Percentiles rank a stretch among this genome's conserved stretches.
Evolutionary conservation across 805 yeast genomes (phyloP).

Genomic region (Metschnikowia continentalis): DNA sequence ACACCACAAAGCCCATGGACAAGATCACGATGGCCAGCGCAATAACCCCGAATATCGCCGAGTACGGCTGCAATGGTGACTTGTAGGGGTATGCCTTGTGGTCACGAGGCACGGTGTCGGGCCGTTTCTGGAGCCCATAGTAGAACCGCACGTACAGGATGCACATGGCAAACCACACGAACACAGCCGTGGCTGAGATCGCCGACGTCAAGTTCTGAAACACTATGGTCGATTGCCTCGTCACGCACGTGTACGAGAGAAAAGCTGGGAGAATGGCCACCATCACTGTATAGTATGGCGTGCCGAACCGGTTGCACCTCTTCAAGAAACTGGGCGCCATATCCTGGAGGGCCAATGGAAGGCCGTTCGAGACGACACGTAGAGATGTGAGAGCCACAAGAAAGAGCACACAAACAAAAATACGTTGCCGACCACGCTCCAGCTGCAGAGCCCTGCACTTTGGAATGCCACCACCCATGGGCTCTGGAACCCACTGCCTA

Average conservation of each 20-base stretch:
- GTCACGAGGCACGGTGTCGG: slow-evolving; percentile 61
- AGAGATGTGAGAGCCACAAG: slow-evolving; percentile 43
- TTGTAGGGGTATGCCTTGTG: slow-evolving; percentile 64
- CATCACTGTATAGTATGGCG: slow-evolving; percentile 68
- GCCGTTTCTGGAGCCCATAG: slow-evolving; percentile 55
- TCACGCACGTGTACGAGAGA: slow-evolving; percentile 57
- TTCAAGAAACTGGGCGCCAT: slow-evolving; percentile 60
- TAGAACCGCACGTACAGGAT: slow-evolving; percentile 60
- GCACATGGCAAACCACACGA: slow-evolving; percentile 78
- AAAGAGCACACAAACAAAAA: slow-evolving; percentile 45
- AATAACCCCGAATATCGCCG: slow-evolving; percentile 58
- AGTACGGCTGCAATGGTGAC: slow-evolving; percentile 66
- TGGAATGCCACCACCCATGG: slow-evolving; percentile 45
- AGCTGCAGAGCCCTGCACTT: slow-evolving; percentile 33
- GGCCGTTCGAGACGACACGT: slow-evolving; percentile 40
- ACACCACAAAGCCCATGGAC: slow-evolving; percentile 60
- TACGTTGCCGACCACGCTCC: slow-evolving; percentile 39
- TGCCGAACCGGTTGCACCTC: slow-evolving; percentile 59
- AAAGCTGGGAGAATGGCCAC: slow-evolving; percentile 59
- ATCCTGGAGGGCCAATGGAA: slow-evolving; percentile 44
- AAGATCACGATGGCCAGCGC: slow-evolving; percentile 50
- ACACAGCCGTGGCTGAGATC: slow-evolving; percentile 68
- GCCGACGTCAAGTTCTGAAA: slow-evolving; percentile 66
- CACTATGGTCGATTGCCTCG: slow-evolving; percentile 53
- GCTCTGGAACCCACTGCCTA: slow-evolving; percentile 40